Percentiles rank a stretch among this genome's conserved stretches.
Evolutionary conservation across 805 yeast genomes (phyloP).

Genomic region (Wickerhamomyces hampshirensis): DNA sequence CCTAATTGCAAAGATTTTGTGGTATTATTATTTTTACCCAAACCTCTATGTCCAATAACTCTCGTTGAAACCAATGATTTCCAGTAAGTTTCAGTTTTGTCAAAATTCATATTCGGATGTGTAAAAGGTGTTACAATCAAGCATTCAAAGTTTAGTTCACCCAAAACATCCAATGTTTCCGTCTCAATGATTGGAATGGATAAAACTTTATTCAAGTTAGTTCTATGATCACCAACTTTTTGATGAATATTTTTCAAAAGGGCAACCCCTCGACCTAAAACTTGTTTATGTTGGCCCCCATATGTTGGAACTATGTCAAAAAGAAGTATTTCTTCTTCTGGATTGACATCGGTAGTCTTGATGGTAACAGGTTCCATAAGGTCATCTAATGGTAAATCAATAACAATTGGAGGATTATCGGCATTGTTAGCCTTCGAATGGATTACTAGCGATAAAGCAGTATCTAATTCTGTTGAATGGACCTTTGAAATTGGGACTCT

Average conservation of each 20-base stretch:
- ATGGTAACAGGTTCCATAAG: constrained; percentile 64
- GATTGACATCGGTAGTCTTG: constrained; percentile 45
- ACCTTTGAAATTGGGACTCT: constrained; percentile 72
- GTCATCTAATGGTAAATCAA: constrained; percentile 83
- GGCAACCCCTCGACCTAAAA: constrained; percentile 84
- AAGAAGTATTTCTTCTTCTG: constrained; percentile 52
- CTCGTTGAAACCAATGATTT: constrained; percentile 81
- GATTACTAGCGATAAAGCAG: constrained; percentile 75
- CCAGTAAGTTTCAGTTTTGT: constrained; percentile 80
- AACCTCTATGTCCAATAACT: constrained; percentile 93
- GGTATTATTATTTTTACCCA: constrained; percentile 77
- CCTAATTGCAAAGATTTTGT: constrained; percentile 84
- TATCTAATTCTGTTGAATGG: constrained; percentile 79
- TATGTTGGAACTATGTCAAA: constrained; percentile 93
- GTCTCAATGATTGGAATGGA: constrained; percentile 76
- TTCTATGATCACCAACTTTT: constrained; percentile 59
- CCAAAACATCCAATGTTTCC: constrained; percentile 68
- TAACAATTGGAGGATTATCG: constrained; percentile 45
- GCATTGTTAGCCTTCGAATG: constrained; percentile 25
- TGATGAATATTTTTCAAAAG: constrained; percentile 57
- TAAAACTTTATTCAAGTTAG: constrained; percentile 60
- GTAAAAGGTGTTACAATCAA: constrained; percentile 65
- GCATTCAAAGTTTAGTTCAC: constrained; percentile 71
- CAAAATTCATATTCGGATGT: constrained; percentile 64
- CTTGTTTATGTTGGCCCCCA: constrained; percentile 41